phyloP scores from a whole-genome alignment of 192 early-diverging fungal genomes.

The Podila horticola region DNA sequence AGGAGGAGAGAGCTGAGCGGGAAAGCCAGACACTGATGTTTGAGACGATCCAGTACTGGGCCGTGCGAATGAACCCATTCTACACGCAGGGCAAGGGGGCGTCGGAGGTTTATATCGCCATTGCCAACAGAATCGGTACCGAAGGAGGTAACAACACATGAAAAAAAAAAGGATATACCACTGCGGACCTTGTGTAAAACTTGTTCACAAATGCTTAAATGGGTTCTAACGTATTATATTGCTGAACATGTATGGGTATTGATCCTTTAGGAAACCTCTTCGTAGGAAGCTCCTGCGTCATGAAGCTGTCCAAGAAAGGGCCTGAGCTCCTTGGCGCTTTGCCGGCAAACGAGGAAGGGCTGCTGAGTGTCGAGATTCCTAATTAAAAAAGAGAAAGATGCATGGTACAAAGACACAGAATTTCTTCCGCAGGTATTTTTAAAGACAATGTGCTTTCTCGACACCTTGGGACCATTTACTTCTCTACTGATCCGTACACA shows the following conservation, averaged over 20 bases:
- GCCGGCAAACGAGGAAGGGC: slow-evolving; percentile 21
- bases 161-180: too few relatives aligned
- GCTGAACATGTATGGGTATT: background rate
- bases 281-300: slow-evolving; percentile 42
- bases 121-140: slow-evolving; percentile 30
- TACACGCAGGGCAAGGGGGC: background rate
- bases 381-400: background rate
- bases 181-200: background rate
- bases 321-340: slow-evolving; percentile 22
- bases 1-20: slow-evolving; percentile 5
- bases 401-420: background rate
- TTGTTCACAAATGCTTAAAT: background rate
- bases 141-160: slow-evolving; percentile 17
- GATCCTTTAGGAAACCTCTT: slow-evolving; percentile 26
- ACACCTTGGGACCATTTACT: too few relatives aligned
- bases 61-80: slow-evolving; percentile 28
- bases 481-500: too few relatives aligned
- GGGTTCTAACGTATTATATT: background rate
- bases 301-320: slow-evolving; percentile 13
- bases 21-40: slow-evolving; percentile 3
- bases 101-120: slow-evolving; percentile 7
- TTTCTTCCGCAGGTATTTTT: too few relatives aligned
- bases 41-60: slow-evolving; percentile 41
- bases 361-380: slow-evolving; percentile 16
- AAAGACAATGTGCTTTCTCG: too few relatives aligned